Evolutionary conservation across 2,329 filamentous ascomycete species (phyloP).

Genomic region (Paramyrothecium sp.): DNA sequence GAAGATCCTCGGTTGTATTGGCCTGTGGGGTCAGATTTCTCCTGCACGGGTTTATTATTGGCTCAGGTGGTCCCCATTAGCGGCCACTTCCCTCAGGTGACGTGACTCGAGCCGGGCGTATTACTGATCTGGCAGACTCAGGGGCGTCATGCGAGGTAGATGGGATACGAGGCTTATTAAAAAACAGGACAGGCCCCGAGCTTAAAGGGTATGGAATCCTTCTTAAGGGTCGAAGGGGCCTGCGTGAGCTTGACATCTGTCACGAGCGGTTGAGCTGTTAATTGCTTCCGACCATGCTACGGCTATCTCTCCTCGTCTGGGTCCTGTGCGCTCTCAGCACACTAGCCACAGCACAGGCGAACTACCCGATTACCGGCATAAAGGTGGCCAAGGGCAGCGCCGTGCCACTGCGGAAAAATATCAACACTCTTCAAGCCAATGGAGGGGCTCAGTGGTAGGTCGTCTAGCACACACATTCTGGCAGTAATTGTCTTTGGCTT

Average conservation of each 20-base stretch:
- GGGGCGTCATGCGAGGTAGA: neutral
- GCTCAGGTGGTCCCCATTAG: neutral
- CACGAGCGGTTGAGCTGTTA: neutral
- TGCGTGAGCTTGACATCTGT: neutral
- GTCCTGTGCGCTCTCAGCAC: neutral
- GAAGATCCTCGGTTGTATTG: neutral
- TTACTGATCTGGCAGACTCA: neutral
- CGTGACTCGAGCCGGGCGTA: neutral
- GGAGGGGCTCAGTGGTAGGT: slow-evolving; percentile 20
- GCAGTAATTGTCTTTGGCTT: neutral
- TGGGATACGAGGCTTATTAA: neutral
- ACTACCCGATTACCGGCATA: slow-evolving; percentile 76
- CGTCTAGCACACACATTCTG: neutral
- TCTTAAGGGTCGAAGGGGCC: neutral
- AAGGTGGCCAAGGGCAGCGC: slow-evolving; percentile 65
- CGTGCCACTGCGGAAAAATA: slow-evolving; percentile 34
- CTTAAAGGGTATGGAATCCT: neutral
- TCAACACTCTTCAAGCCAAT: slow-evolving; percentile 35
- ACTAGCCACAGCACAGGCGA: neutral
- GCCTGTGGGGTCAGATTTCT: neutral
- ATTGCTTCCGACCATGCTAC: neutral
- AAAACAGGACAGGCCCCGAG: neutral
- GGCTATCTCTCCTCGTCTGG: neutral
- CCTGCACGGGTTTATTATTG: neutral
- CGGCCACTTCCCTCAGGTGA: neutral